These are phyloP conservation scores for Aspergillus awamori DNA, from an alignment of 2,329 filamentous ascomycete genomes.

Conservation along the genomic window DNA sequence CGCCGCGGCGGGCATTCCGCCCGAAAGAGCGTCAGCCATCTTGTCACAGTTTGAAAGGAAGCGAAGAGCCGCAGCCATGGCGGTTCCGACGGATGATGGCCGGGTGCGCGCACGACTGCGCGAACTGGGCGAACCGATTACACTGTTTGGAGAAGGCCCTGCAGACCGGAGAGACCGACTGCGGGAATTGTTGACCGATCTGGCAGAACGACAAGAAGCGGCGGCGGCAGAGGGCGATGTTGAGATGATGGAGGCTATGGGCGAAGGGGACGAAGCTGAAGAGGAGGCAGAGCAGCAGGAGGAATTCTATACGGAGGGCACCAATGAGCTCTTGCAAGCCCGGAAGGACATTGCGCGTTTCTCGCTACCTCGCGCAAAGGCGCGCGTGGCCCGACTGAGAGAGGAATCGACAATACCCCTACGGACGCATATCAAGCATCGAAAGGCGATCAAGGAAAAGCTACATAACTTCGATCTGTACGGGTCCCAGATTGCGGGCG, in stretches of 20 bases:
- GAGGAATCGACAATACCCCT: constrained; percentile 80
- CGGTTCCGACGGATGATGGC: constrained; percentile 90
- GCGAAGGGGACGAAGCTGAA: constrained; percentile 54
- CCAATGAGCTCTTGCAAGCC: constrained; percentile 71
- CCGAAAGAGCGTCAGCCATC: constrained; percentile 82
- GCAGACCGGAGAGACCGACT: constrained; percentile 84
- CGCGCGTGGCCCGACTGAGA: constrained; percentile 74
- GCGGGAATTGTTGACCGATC: constrained; percentile 75
- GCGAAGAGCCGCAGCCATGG: constrained; percentile 81
- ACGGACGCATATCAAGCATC: constrained; percentile 87
- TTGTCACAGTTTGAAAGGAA: constrained; percentile 89
- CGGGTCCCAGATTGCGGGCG: constrained; percentile 88
- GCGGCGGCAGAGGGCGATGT: constrained; percentile 51
- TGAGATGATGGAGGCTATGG: constrained; percentile 56
- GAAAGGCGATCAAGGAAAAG: constrained; percentile 83
- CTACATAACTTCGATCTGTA: constrained; percentile 85
- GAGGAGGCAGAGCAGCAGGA: constrained; percentile 77
- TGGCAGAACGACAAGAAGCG: constrained; percentile 64
- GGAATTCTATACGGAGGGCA: constrained; percentile 91
- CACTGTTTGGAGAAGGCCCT: constrained; percentile 87
- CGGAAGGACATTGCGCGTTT: constrained; percentile 78
- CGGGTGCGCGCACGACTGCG: constrained; percentile 79
- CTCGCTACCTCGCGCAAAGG: constrained; percentile 79
- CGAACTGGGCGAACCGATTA: constrained; percentile 89
- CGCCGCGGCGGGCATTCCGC: constrained; percentile 65